phyloP scores from a whole-genome alignment of 164 flowering plant species.

The grape (Vitis vinifera) region DNA sequence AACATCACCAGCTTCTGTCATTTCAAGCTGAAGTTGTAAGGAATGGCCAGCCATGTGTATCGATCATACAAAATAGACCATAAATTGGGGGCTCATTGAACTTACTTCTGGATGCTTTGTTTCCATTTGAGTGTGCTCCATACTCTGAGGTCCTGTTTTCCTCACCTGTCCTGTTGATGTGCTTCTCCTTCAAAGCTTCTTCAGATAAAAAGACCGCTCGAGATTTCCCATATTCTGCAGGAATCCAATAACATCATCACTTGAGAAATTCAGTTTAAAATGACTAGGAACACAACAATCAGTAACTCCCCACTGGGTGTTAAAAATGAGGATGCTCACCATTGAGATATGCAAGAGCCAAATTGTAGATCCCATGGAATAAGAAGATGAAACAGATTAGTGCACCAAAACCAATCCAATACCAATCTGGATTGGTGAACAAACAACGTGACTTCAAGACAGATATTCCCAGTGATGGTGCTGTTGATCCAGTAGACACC shows the following conservation, averaged over 20 bases:
- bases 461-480: slow-evolving; percentile 22
- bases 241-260: background rate
- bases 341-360: slow-evolving; percentile 38
- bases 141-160: background rate
- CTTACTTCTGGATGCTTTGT: background rate
- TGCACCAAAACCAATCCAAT: slow-evolving; percentile 46
- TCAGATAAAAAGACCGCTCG: slow-evolving; percentile 16
- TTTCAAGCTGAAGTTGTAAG: no score
- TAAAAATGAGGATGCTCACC: slow-evolving; percentile 24
- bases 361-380: slow-evolving; percentile 29
- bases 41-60: no score
- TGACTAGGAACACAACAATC: background rate
- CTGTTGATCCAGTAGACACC: background rate
- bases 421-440: slow-evolving; percentile 36
- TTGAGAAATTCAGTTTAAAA: background rate
- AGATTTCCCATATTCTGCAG: slow-evolving; percentile 4
- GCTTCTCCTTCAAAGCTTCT: slow-evolving; percentile 13
- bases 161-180: background rate
- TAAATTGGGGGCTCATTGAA: no score
- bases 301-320: no score
- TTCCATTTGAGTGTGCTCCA: background rate
- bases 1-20: slow-evolving; percentile 7
- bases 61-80: no score
- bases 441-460: slow-evolving; percentile 30
- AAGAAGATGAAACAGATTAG: slow-evolving; percentile 34